Percentiles rank a stretch among this genome's conserved stretches.
Conservation (phyloP, 2,329 filamentous ascomycete species). For the Falciphora oryzae region DNA sequence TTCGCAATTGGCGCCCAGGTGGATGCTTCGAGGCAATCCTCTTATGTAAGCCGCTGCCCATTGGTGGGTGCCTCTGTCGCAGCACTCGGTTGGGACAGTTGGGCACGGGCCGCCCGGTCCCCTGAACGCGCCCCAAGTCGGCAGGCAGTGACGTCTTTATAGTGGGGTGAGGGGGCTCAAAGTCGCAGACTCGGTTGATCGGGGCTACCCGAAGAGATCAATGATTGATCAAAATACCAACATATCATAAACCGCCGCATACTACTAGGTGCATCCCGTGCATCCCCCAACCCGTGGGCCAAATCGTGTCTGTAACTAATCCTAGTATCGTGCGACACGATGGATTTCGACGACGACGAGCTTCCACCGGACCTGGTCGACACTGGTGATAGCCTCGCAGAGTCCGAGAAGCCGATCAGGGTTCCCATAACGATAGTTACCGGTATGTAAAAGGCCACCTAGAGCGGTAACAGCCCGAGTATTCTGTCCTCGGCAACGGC, state of each 20-base stretch:
- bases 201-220: no score
- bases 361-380: constrained; percentile 59
- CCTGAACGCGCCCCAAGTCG: no score
- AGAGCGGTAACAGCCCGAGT: background rate
- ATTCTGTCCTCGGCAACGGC: background rate
- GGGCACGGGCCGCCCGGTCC: no score
- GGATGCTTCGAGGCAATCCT: background rate
- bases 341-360: constrained; percentile 60
- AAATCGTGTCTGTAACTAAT: background rate
- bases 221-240: no score
- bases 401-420: constrained; percentile 52
- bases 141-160: no score
- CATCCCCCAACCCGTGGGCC: no score
- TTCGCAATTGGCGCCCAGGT: background rate
- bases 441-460: constrained; percentile 36
- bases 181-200: no score
- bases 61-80: background rate
- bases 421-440: constrained; percentile 85
- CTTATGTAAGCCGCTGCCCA: background rate
- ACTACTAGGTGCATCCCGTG: no score
- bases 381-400: constrained; percentile 31
- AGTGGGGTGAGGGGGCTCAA: no score
- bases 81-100: no score
- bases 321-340: constrained; percentile 24
- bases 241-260: no score